Evolutionary conservation across 2,329 filamentous ascomycete genomes (phyloP), one percentile per base, ranked within the genome.

Genomic region (Arthroderma uncinatum): DNA sequence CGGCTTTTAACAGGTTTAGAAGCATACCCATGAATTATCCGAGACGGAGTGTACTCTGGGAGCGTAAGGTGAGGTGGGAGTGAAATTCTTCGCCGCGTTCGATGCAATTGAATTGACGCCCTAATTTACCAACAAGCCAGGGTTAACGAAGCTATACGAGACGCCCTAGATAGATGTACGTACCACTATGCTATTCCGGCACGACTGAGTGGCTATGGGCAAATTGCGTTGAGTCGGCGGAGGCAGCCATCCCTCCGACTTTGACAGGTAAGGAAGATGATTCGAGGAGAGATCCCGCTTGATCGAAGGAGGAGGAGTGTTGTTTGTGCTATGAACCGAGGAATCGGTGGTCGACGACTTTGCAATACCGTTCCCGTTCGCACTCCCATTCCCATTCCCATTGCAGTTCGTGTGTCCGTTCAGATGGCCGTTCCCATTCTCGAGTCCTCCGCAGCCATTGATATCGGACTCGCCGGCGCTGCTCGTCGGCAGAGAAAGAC

Each of bases 11-110:
- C 19, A 28, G n/a, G 5, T 16, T 33, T 14, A 25, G 23, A 28
- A 16, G 52, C 84, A 65, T 80, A 94, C 90, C 87, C 89, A 95
- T 58, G 88, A 84, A 63, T 86, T 87, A 62, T 95, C 89, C 8
- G 82, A 78, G 39, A 95, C 77, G 34, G 91, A 95, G 44, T 85
- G 75, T 39, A 96, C 82, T 64, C 83, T 82, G 23, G 92, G 91
- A 30, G 89, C 87, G 72, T 88, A 92, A 44, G 85, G 83, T 56
- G 90, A 95, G 16, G 84, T 80, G 6, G 85, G 82, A 60, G 81
- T 73, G 61, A 75, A 79, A 57, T 73, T 77, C 66, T 79, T 81
- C 54, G 70, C 68, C 40, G 62, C 62, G 44, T 67, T 72, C 48
- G 68, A 62, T 1, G 68, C 68, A 4, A 66, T 65, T 3, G 64